Evolutionary conservation across 2,329 filamentous ascomycete genomes (phyloP).

Genomic region (Didymellaceae sp.): DNA sequence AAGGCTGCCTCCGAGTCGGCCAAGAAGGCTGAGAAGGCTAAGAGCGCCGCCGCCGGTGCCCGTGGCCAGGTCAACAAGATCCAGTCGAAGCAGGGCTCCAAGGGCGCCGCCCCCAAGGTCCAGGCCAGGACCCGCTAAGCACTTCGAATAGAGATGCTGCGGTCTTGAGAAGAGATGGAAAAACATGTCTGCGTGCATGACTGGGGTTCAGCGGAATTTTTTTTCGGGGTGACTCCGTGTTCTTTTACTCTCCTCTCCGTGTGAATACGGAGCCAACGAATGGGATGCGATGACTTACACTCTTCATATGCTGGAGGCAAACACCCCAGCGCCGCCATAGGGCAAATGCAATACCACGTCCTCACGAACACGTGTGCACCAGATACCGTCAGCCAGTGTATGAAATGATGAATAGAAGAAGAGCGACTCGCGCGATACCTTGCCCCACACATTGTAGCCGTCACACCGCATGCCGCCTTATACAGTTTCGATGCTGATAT

Average conservation of each 20-base stretch:
- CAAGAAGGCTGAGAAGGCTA: slow-evolving; percentile 99
- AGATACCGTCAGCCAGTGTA: not conserved
- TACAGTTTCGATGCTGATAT: too few relatives aligned
- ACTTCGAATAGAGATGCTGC: slow-evolving; percentile 6
- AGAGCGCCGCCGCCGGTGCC: slow-evolving; percentile 75
- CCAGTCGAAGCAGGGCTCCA: slow-evolving; percentile 95
- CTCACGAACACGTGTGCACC: slow-evolving; percentile 29
- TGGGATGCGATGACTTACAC: slow-evolving; percentile 40
- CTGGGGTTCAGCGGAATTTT: slow-evolving; percentile 35
- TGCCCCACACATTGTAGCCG: not conserved
- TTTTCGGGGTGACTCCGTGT: slow-evolving; percentile 41
- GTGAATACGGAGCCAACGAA: slow-evolving; percentile 37
- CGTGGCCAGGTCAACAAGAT: slow-evolving; percentile 82
- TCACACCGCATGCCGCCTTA: not conserved
- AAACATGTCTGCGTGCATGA: slow-evolving; percentile 31
- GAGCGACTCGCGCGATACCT: not conserved
- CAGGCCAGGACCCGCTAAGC: slow-evolving; percentile 84
- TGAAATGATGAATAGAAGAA: not conserved
- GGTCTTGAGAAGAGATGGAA: slow-evolving; percentile 18
- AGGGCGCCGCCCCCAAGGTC: slow-evolving; percentile 87
- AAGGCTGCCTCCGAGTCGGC: slow-evolving; percentile 82
- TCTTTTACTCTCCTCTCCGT: slow-evolving; percentile 37
- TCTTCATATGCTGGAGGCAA: slow-evolving; percentile 34
- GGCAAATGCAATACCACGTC: slow-evolving; percentile 47
- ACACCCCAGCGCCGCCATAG: slow-evolving; percentile 40